phyloP scores from a whole-genome alignment of 2,329 filamentous ascomycete genomes.

The Tolypocladium guangdongense region DNA sequence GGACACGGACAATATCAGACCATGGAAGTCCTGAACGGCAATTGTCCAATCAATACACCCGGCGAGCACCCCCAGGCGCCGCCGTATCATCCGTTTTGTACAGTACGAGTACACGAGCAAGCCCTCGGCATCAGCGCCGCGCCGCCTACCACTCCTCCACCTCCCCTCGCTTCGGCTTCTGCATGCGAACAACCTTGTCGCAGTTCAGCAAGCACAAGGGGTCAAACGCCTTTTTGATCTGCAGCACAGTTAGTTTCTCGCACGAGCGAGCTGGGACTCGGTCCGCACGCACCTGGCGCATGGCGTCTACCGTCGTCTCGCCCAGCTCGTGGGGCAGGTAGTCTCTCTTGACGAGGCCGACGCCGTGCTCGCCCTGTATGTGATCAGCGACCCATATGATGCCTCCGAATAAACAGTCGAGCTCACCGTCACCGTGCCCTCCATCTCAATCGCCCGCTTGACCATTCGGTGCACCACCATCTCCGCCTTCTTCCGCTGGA shows the following conservation, averaged over 20 bases:
- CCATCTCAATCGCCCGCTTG: constrained; percentile 72
- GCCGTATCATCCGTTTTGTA: background rate
- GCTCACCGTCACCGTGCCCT: constrained; percentile 66
- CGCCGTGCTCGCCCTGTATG: constrained; percentile 63
- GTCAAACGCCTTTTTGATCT: constrained; percentile 75
- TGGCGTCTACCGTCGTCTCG: constrained; percentile 62
- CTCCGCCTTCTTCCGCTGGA: constrained; percentile 56
- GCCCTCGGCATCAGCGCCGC: background rate
- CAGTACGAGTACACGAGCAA: background rate
- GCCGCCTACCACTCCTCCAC: constrained; percentile 30
- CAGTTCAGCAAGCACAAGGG: constrained; percentile 60
- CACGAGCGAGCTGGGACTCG: accelerated
- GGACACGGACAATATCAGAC: too few species aligned
- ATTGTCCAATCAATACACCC: background rate
- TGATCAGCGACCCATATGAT: constrained; percentile 3
- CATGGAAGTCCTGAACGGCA: too few species aligned
- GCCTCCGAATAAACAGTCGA: background rate
- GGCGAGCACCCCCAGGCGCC: background rate
- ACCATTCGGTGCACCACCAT: constrained; percentile 73
- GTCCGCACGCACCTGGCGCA: constrained; percentile 56
- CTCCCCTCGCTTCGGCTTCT: constrained; percentile 33
- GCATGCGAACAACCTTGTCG: constrained; percentile 56
- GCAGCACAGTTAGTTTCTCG: background rate
- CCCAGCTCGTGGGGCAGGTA: constrained; percentile 73
- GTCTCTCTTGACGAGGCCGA: constrained; percentile 75